These are phyloP conservation scores for Suhomyces atakaporum DNA, from an alignment of 1,139 yeast genomes.

Conservation along the genomic window DNA sequence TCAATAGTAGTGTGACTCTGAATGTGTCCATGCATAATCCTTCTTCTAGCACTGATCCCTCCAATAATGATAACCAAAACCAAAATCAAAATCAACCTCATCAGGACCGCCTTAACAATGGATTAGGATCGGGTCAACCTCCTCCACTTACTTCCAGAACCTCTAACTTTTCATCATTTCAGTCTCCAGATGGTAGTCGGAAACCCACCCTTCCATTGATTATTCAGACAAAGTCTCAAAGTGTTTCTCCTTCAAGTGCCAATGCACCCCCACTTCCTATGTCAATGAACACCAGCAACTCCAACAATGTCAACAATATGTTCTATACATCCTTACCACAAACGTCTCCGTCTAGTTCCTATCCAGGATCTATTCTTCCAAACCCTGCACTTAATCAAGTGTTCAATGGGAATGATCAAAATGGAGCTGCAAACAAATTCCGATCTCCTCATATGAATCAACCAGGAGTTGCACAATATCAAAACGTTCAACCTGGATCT, in stretches of 20 bases:
- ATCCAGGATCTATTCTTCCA: conserved; percentile 31
- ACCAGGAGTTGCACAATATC: conserved; percentile 5
- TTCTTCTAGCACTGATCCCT: not conserved
- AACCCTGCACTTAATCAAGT: conserved; percentile 43
- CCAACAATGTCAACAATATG: conserved; percentile 11
- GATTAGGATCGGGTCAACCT: conserved; percentile 12
- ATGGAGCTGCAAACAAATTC: conserved; percentile 4
- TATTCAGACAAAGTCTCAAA: conserved; percentile 41
- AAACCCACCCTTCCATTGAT: conserved; percentile 47
- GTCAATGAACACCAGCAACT: conserved; percentile 10
- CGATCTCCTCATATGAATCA: conserved; percentile 6
- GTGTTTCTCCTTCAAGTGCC: conserved; percentile 47
- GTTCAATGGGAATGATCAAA: conserved; percentile 14
- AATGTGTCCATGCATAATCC: conserved; percentile 6
- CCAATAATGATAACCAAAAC: not conserved
- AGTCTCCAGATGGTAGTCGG: conserved; percentile 37
- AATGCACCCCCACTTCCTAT: conserved; percentile 43
- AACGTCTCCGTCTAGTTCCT: conserved; percentile 26
- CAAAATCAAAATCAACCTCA: not conserved
- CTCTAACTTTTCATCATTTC: conserved; percentile 34
- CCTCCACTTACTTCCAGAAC: conserved; percentile 21
- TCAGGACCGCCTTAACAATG: conserved; percentile 1
- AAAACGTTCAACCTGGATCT: not conserved
- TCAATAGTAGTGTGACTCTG: conserved; percentile 7
- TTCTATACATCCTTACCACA: conserved; percentile 34